Evolutionary conservation across 1,284 basidiomycete genomes (phyloP).

Genomic region (Cutaneotrichosporon arboriforme): DNA sequence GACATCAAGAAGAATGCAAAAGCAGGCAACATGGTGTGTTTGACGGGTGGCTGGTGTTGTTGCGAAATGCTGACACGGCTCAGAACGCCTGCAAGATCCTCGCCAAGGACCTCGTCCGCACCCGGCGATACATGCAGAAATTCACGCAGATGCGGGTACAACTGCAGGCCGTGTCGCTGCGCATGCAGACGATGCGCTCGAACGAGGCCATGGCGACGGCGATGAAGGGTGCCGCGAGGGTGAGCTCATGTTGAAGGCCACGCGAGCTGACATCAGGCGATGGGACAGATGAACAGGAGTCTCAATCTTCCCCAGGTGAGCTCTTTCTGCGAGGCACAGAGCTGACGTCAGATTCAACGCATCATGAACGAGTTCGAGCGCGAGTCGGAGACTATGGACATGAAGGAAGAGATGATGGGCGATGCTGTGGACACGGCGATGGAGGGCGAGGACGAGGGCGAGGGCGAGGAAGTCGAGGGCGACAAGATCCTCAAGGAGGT

Average conservation of each 20-base stretch:
- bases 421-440: constrained; percentile 98
- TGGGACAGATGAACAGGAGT: constrained; percentile 95
- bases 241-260: constrained; percentile 48
- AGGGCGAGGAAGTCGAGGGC: constrained; percentile 80
- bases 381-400: constrained; percentile 97
- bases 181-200: constrained; percentile 92
- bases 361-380: constrained; percentile 99
- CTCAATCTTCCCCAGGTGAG: constrained; percentile 73
- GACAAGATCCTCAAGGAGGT: constrained; percentile 96
- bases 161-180: constrained; percentile 88
- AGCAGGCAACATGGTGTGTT: constrained; percentile 82
- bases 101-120: constrained; percentile 97
- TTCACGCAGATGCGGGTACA: constrained; percentile 99
- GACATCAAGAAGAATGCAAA: constrained; percentile 98
- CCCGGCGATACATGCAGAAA: constrained; percentile 90
- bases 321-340: not conserved
- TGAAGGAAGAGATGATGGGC: constrained; percentile 99
- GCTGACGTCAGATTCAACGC: constrained; percentile 65
- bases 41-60: too few species aligned
- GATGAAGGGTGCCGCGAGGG: constrained; percentile 95
- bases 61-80: constrained; percentile 3
- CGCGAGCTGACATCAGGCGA: constrained; percentile 64
- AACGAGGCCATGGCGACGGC: constrained; percentile 99
- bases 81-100: constrained; percentile 98
- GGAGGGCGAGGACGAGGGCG: constrained; percentile 87